Conservation (phyloP, 2,329 filamentous ascomycete genomes). For the Cercospora sesami region DNA sequence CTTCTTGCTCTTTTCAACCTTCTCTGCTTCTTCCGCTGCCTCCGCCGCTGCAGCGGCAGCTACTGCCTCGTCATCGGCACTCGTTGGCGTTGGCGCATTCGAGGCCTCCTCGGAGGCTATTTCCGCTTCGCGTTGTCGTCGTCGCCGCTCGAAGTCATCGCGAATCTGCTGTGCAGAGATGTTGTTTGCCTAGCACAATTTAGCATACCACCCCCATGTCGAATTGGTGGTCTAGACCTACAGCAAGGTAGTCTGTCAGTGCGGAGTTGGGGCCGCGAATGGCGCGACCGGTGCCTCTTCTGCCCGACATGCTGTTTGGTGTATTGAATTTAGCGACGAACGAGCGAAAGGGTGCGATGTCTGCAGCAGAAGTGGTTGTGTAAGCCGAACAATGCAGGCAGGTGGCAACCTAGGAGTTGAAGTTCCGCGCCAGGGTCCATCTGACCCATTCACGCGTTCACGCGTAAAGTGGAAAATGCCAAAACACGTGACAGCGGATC, state of each 20-base stretch:
- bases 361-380: background rate
- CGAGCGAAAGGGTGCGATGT: background rate
- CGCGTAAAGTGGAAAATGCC: slow-evolving; percentile 10
- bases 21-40: slow-evolving; percentile 36
- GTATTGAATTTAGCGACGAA: background rate
- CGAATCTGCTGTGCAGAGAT: slow-evolving; percentile 67
- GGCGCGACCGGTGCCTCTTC: slow-evolving; percentile 44
- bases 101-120: slow-evolving; percentile 29
- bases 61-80: slow-evolving; percentile 36
- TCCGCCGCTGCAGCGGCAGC: slow-evolving; percentile 45
- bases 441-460: slow-evolving; percentile 1
- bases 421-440: background rate
- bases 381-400: slow-evolving; percentile 4
- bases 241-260: slow-evolving; percentile 67
- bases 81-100: slow-evolving; percentile 38
- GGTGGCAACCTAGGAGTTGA: slow-evolving; percentile 6
- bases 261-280: slow-evolving; percentile 64
- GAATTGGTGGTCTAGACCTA: slow-evolving; percentile 41
- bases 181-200: slow-evolving; percentile 61
- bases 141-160: slow-evolving; percentile 58
- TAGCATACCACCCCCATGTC: background rate
- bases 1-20: slow-evolving; percentile 52
- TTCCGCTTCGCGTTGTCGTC: slow-evolving; percentile 51
- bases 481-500: background rate
- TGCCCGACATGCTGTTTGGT: slow-evolving; percentile 36